Evolutionary conservation across 768 basidiomycete genomes (phyloP), one percentile per base, ranked within the genome.

Genomic region (Podaxis sp.): DNA sequence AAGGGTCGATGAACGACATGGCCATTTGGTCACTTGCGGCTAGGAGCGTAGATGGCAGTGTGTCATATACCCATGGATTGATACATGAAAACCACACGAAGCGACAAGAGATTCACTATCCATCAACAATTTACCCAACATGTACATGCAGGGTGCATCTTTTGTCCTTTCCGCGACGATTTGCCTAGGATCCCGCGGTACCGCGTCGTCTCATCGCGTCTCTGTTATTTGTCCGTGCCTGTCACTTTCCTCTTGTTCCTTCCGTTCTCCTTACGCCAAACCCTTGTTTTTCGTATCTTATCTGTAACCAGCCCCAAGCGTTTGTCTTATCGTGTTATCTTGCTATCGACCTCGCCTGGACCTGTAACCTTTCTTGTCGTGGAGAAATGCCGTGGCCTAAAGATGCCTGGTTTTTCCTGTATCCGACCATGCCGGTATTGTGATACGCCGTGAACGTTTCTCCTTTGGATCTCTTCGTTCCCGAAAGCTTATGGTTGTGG

Each of bases 161-260:
- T 3, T 24, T 33, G 11, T 3, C 15, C 27, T 41, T 47, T 22
- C 25, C 43, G 27, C 52, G 43, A 54, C 37, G 53, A 61, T 61
- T 55, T 47, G 37, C 60, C 60, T 47, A 55, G 43, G 53, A 61
- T 61, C 53, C 60, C 60, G 60, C 60, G 60, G 40, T 61, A n/a
- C 15, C 13, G 13, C 56, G 12, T 57, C 2, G 24, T 24, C 9
- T 27, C 3, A 4, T 43, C n/a, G 9, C 41, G 19, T 9, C 15
- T 43, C 24, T 22, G 12, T 8, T 43, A 17, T 2, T 56, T 5
- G 13, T 41, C 22, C 37, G 19, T 43, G 36, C 37, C 24, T 56
- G 43, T 56, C 41, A 22, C 25, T 12, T 25, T 53, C 52, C 27
- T 55, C 19, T 37, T 13, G 25, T 25, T 52, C 51, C 17, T 41